These are phyloP conservation scores for Aspergillus eucalypticola DNA, from an alignment of 2,329 filamentous ascomycete genomes.

Conservation along the genomic window DNA sequence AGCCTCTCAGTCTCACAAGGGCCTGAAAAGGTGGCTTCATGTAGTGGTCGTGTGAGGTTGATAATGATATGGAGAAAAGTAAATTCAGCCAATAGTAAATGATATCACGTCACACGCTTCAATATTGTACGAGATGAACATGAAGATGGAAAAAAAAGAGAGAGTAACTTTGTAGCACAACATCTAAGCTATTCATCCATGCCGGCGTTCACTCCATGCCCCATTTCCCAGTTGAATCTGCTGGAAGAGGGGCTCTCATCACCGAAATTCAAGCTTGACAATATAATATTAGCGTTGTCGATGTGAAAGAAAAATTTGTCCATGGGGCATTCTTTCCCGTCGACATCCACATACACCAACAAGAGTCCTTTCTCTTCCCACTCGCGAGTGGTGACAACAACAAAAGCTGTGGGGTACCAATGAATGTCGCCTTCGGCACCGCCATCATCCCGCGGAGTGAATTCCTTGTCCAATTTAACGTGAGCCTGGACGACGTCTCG, in stretches of 20 bases:
- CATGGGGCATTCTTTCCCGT: not conserved
- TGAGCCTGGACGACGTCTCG: slow-evolving; percentile 8
- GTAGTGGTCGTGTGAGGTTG: no score
- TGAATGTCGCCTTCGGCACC: not conserved
- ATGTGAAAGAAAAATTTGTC: not conserved
- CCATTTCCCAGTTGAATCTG: not conserved
- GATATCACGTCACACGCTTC: no score
- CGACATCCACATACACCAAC: slow-evolving; percentile 4
- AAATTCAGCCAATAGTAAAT: no score
- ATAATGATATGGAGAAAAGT: no score
- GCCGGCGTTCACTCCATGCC: not conserved
- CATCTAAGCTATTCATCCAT: no score
- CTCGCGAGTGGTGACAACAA: slow-evolving; percentile 6
- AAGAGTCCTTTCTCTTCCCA: slow-evolving; percentile 8
- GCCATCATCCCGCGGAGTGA: not conserved
- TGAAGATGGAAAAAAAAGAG: no score
- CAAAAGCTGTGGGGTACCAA: slow-evolving; percentile 10
- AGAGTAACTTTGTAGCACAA: no score
- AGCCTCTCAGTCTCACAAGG: no score
- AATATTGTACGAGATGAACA: no score
- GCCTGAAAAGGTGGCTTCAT: no score
- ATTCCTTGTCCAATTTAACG: slow-evolving; percentile 5
- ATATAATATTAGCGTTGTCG: not conserved
- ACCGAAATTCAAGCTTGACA: slow-evolving; percentile 3
- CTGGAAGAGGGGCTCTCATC: not conserved